phyloP scores from a whole-genome alignment of 345 rosid genomes.

The Nephelium lappaceum region DNA sequence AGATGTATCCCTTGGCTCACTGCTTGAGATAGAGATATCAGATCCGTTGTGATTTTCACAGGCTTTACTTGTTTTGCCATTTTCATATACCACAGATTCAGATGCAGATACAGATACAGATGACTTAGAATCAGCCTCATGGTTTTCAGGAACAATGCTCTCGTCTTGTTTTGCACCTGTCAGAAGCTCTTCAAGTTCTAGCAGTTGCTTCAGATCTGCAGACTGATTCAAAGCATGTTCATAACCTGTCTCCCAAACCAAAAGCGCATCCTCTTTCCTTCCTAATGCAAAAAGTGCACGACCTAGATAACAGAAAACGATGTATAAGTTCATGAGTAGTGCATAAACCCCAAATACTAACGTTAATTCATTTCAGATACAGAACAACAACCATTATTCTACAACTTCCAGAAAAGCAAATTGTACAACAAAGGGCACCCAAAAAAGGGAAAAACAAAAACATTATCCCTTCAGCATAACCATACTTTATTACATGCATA shows the following conservation, averaged over 20 bases:
- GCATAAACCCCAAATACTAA: slow-evolving; percentile 1
- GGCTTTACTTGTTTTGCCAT: slow-evolving; percentile 37
- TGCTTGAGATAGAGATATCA: slow-evolving; percentile 26
- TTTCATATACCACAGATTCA: slow-evolving; percentile 28
- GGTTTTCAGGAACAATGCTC: slow-evolving; percentile 30
- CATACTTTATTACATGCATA: neutral
- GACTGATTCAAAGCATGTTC: slow-evolving; percentile 62
- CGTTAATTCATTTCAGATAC: neutral
- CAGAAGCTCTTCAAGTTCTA: slow-evolving; percentile 86
- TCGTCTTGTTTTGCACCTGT: slow-evolving; percentile 52
- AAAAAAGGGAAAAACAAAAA: neutral
- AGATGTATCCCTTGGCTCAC: slow-evolving; percentile 25
- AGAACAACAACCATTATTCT: neutral
- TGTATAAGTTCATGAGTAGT: slow-evolving; percentile 28
- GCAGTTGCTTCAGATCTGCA: slow-evolving; percentile 84
- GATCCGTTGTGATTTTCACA: slow-evolving; percentile 27
- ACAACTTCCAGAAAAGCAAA: slow-evolving; percentile 2
- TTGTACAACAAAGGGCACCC: neutral
- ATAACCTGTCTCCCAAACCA: slow-evolving; percentile 81
- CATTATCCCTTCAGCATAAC: neutral
- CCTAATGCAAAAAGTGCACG: slow-evolving; percentile 78
- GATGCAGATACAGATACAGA: slow-evolving; percentile 16
- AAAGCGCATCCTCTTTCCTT: slow-evolving; percentile 73
- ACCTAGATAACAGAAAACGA: slow-evolving; percentile 48
- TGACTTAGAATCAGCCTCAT: slow-evolving; percentile 28